Base-by-base conservation (phyloP, 2,329 filamentous ascomycete species). In the Phialophora verrucosa region DNA sequence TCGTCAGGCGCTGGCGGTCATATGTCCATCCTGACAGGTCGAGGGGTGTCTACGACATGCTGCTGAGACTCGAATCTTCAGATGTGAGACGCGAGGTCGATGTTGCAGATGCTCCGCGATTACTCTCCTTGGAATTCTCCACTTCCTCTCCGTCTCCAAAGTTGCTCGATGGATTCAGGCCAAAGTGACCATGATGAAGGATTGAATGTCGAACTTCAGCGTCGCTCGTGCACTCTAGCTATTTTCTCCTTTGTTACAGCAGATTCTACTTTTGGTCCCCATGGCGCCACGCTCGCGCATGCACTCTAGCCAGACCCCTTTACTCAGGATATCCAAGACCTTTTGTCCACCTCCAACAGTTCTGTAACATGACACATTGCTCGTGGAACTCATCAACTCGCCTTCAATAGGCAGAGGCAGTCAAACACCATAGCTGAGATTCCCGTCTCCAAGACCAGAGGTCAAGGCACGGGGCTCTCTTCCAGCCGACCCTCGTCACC, bases 351-450 rank as follows among this genome's bases (percentile, higher is more conserved):
- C 38, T 44, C 38, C 38, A 44, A 17, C 38, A 44, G 38, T 44
- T 20, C 38, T 44, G 53, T 32, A 32, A 29, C 53, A 55, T 55
- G 29, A 55, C 53, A 55, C 53, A 55, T 55, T 55, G 25, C 53
- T 55, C 53, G 17, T 55, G 29, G 35, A n/a, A 55, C n/a, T 55
- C 53, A 11, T 55, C 29, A 55, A 29, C 12, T 55, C 29, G 17
- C 53, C 29, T 23, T 8, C 27, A 17, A n/a, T 55, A 25, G 25
- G 25, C 29, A 32, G 29, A 55, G 11, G n/a, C 6, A 44, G 29
- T 20, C 11, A 35, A 55, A 55, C 53, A 20, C n/a, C 25, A 35
- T 17, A 10, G 29, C 10, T 42, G 38, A 42, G 38, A 42, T 42
- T 42, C 38, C 38, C 38, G 38, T 44, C 17, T 44, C 17, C 38